Evolutionary conservation across 208 protist genomes (phyloP).

Genomic region (Wallacemonas rigidus): DNA sequence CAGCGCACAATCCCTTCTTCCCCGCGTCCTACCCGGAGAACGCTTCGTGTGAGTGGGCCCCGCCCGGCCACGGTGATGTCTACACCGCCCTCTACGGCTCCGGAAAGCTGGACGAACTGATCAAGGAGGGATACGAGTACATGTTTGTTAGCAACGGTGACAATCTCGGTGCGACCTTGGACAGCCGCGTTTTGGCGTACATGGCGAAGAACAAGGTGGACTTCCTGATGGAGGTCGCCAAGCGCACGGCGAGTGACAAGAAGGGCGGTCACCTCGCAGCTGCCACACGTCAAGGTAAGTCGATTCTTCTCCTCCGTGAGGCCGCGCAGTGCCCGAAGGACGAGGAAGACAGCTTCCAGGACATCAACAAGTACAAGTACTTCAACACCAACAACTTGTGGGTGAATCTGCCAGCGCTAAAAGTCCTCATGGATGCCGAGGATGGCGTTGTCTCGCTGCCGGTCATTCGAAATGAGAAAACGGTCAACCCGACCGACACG

Average conservation of each 20-base stretch:
- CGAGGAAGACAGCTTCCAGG: slow-evolving; percentile 95
- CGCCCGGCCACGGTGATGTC: slow-evolving; percentile 99
- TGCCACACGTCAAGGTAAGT: slow-evolving; percentile 16
- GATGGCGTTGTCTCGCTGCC: slow-evolving; percentile 69
- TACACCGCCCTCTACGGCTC: slow-evolving; percentile 94
- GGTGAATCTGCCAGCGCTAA: slow-evolving; percentile 92
- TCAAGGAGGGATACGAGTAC: slow-evolving; percentile 92
- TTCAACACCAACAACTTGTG: slow-evolving; percentile 99
- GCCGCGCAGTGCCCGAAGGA: slow-evolving; percentile 84
- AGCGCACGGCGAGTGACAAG: slow-evolving; percentile 90
- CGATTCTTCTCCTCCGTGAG: slow-evolving; percentile 86
- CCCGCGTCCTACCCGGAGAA: slow-evolving; percentile 58
- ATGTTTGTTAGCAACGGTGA: slow-evolving; percentile 99
- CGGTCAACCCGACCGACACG: slow-evolving; percentile 72
- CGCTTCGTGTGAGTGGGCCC: slow-evolving; percentile 91
- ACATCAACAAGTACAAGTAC: slow-evolving; percentile 96
- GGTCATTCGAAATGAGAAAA: slow-evolving; percentile 87
- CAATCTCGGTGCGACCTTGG: slow-evolving; percentile 97
- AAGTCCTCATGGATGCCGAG: slow-evolving; percentile 64
- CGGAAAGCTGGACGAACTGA: slow-evolving; percentile 86
- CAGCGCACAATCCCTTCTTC: slow-evolving; percentile 20
- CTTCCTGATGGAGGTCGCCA: slow-evolving; percentile 93
- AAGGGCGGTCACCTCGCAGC: slow-evolving; percentile 92
- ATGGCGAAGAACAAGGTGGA: slow-evolving; percentile 75
- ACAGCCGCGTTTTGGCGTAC: slow-evolving; percentile 87